phyloP scores from a whole-genome alignment of 2,329 filamentous ascomycete species.

The Sporothrix sp. region DNA sequence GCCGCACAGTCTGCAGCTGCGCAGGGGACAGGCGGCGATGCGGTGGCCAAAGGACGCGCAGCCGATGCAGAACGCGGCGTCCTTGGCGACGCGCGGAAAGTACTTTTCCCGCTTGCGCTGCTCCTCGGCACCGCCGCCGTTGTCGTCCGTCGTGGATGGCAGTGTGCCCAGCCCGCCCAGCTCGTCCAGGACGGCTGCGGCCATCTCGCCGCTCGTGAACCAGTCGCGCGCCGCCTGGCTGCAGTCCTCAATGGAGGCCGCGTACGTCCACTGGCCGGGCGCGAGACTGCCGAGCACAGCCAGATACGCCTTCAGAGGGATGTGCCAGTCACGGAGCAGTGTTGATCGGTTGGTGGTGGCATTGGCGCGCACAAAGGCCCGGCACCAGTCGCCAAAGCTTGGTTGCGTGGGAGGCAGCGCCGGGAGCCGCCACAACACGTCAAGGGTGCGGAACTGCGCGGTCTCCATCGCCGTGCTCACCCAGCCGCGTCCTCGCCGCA shows the following conservation, averaged over 20 bases:
- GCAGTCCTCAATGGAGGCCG: background rate
- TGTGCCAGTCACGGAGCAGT: background rate
- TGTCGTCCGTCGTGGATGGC: no score
- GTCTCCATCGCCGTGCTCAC: background rate
- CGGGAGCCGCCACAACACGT: background rate
- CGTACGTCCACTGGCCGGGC: background rate
- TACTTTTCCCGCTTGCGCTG: slow-evolving; percentile 33
- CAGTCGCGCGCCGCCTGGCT: background rate
- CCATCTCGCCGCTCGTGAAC: background rate
- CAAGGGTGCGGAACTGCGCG: background rate
- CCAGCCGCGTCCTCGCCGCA: background rate
- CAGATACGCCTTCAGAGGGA: background rate
- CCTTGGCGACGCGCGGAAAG: slow-evolving; percentile 39
- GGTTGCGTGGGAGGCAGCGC: background rate
- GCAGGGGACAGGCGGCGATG: slow-evolving; percentile 34
- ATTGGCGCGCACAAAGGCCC: slow-evolving; percentile 5
- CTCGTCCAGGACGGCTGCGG: no score
- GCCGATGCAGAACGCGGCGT: slow-evolving; percentile 38
- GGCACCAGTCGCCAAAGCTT: slow-evolving; percentile 3
- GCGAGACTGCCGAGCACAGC: background rate
- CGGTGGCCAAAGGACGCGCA: slow-evolving; percentile 42
- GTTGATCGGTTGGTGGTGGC: background rate
- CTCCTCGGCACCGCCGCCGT: background rate
- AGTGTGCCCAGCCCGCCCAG: no score
- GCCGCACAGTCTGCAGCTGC: slow-evolving; percentile 41